A percentile compares a stretch with the other conserved stretches of the same genome.
These are phyloP conservation scores for Macadamia integrifolia DNA, from an alignment of 164 flowering plant genomes.

Conservation along the genomic window DNA sequence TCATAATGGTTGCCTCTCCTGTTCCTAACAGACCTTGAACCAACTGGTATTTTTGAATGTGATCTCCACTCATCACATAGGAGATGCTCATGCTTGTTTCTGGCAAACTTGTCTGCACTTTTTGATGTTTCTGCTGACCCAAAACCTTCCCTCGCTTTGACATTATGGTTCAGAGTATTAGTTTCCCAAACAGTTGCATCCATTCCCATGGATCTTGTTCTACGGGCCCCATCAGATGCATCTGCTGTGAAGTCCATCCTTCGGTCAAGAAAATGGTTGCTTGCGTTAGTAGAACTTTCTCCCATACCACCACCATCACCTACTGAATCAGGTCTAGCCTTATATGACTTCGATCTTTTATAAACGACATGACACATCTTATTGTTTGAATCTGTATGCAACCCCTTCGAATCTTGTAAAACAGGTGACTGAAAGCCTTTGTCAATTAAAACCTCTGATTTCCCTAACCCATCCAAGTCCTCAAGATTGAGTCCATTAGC, in stretches of 20 bases:
- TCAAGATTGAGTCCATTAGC: conserved; percentile 9
- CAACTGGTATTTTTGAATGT: conserved; percentile 38
- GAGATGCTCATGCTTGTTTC: conserved; percentile 24
- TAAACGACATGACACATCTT: conserved; percentile 70
- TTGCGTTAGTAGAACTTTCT: conserved; percentile 36
- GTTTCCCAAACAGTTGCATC: conserved; percentile 21
- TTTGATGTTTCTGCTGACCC: conserved; percentile 24
- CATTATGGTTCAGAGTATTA: too few species aligned
- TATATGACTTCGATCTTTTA: conserved; percentile 57
- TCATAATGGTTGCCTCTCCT: conserved; percentile 36
- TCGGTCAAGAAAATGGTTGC: conserved; percentile 16
- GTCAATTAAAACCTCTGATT: conserved; percentile 19
- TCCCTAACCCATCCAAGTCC: conserved; percentile 20
- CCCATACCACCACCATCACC: conserved; percentile 28
- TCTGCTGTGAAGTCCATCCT: conserved; percentile 25
- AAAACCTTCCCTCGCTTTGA: conserved; percentile 14
- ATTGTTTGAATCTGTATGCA: conserved; percentile 28
- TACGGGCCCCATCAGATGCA: conserved; percentile 24
- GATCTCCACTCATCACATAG: conserved; percentile 46
- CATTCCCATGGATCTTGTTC: conserved; percentile 38
- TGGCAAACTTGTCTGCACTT: conserved; percentile 21
- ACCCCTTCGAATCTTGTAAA: conserved; percentile 21
- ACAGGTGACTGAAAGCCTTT: conserved; percentile 16
- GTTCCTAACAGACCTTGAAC: conserved; percentile 62
- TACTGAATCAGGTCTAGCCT: conserved; percentile 33